Evolutionary conservation across 2,329 filamentous ascomycete genomes (phyloP), one percentile per base, ranked within the genome.

Genomic region (Venturia oleaginea): DNA sequence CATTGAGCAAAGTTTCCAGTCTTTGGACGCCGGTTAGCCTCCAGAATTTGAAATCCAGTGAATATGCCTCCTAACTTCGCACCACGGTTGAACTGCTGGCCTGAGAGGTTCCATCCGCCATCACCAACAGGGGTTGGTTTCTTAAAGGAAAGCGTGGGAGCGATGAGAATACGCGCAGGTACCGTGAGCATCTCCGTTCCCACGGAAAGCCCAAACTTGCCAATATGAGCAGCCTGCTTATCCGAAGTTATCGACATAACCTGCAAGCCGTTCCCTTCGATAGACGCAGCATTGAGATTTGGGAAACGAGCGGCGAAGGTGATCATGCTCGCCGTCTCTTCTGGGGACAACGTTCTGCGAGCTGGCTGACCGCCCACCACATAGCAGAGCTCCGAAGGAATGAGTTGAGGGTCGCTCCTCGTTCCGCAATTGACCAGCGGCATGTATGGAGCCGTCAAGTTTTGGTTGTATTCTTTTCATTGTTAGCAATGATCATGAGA

Each of bases 61-160:
- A 63, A 63, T 4, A 22, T 40, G 15, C 62, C 62, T 2, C 57
- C 51, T 5, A 67, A 22, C 19, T 24, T 24, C 5, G 61, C 61
- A 40, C 34, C 32, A 4, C 27, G 32, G 19, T 32, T 4, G 61
- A 67, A 67, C 27, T 30, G 17, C 34, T 42, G 34, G 17, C 48
- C 55, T 34, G 68, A 74, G 78, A 93, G 83, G 69, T 92, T 91
- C 90, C 90, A 94, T 0, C 81, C 80, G 0, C 87, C 89, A n/a
- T 77, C 75, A 1, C 64, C 67, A 0, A 82, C 76, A 61, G 68
- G 65, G 6, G 67, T 71, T 19, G 51, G 67, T 24, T 72, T 67
- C 65, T 72, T 67, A 70, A 96, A 96, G 1, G 76, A 72, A 34
- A 96, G 76, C 0, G 68, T 70, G 0, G 91, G 91, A 0, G 84